Base-by-base conservation (phyloP, 768 basidiomycete genomes). In the Tylopilus intermedius region DNA sequence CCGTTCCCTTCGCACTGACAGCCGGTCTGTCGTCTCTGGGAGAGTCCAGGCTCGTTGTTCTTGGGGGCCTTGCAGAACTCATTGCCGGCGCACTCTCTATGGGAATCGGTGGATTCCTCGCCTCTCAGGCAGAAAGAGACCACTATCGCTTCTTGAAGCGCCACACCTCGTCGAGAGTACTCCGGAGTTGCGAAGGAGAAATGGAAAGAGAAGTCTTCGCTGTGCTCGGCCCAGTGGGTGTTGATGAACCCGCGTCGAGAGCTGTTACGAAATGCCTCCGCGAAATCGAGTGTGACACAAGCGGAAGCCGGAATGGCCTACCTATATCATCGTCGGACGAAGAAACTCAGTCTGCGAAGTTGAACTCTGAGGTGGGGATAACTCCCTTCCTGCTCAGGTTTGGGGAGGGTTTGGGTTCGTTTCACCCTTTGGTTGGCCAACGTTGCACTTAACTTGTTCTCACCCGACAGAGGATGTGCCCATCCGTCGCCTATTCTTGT, bases 21-120 rank as follows among this genome's bases (percentile, higher is more conserved):
- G 93, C 93, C 5, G 93, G 93, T 50, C 79, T 94, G 24, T 89
- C 90, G 10, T 87, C 93, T 10, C 78, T 96, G 37, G 94, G 94
- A 44, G 84, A 89, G 54, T 93, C 91, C 7, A 83, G 79, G 50
- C 79, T 97, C n/a, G 96, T 99, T 57, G 87, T 95, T 45, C 79
- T 95, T 27, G 95, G 93, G 49, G 96, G 96, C 14, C 73, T 96
- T 33, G 95, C 96, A 1, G 96, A 99, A 68, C 85, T 99, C 59
- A 91, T 95, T 52, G 92, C 94, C 1, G 96, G 96, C 6, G 90
- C 94, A 11, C 90, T 98, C 43, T 93, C 90, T 2, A 99, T 99
- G 95, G 96, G 96, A 55, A 89, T 99, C 38, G 96, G 96, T 49
- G 95, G 95, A 18, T 97, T 95, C 79, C 85, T 99, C 45, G 94